Base-by-base conservation (phyloP, 2,329 filamentous ascomycete species). In the Verticillium nonalfalfae region DNA sequence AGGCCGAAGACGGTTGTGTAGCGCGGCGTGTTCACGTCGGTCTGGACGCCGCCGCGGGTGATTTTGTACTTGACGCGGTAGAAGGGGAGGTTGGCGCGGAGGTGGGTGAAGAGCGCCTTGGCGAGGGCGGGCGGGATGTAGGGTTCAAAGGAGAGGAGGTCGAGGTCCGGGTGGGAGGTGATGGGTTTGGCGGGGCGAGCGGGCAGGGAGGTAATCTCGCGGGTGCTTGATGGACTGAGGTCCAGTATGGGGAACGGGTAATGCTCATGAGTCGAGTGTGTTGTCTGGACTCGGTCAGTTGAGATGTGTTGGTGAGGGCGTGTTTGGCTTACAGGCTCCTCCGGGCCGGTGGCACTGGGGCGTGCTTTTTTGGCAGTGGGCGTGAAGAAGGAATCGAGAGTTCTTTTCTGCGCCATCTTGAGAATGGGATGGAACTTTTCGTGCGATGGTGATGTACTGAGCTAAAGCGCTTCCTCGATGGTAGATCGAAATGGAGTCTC, bases 51-150 rank as follows among this genome's bases (percentile, higher is more conserved):
- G 3, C 85, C 85, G 7, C 90, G 83, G 60, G 85, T 88, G 68
- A 93, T 90, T 36, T 81, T 85, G 68, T 93, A 93, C 67, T 86
- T 81, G 4, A 93, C 90, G 59, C 89, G 82, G 68, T 93, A 91
- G 74, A 93, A 93, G 9, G 89, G 89, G 1, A 94, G 74, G 63
- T 89, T 82, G n/a, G 79, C 74, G 1, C 90, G 84, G 1, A 94
- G 79, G 68, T 92, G 92, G 14, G 85, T 76, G 72, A 93, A 94
- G 0, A 92, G 73, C 4, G 84, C 77, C 3, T 79, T 78, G 21
- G 85, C 79, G 11, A 85, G 77, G 13, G 80, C 72, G 2, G 78
- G 75, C 0, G 87, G 82, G 4, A 93, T 80, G 65, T 90, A 93
- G 0, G 90, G 90, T 67, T 91, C 82, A 70, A 89, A 93, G 73